These are phyloP conservation scores for Mariannaea elegans DNA, from an alignment of 2,329 filamentous ascomycete genomes.

Conservation along the genomic window DNA sequence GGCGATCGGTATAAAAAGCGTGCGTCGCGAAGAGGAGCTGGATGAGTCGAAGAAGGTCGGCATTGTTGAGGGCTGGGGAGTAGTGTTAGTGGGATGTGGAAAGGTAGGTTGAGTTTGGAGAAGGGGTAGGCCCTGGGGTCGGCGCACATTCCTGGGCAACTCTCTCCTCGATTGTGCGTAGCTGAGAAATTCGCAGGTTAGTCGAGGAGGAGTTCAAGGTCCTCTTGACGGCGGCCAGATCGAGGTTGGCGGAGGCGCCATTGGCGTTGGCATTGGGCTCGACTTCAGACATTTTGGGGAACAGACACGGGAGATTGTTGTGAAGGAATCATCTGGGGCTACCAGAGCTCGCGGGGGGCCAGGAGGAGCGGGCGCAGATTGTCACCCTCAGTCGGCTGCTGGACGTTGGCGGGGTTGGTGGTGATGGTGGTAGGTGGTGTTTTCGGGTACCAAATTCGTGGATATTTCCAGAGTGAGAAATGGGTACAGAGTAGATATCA, in stretches of 20 bases:
- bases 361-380: slow-evolving; percentile 20
- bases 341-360: slow-evolving; percentile 35
- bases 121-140: slow-evolving; percentile 10
- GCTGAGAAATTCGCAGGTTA: slow-evolving; percentile 59
- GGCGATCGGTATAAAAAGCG: slow-evolving; percentile 84
- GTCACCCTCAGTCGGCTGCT: slow-evolving; percentile 14
- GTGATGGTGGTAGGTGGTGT: slow-evolving; percentile 10
- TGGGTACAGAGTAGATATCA: slow-evolving; percentile 28
- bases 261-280: slow-evolving; percentile 59
- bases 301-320: slow-evolving; percentile 29
- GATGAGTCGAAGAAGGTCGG: slow-evolving; percentile 65
- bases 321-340: slow-evolving; percentile 48
- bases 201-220: slow-evolving; percentile 72
- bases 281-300: slow-evolving; percentile 48
- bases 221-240: slow-evolving; percentile 58
- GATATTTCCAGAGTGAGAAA: slow-evolving; percentile 23
- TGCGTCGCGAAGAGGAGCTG: slow-evolving; percentile 87
- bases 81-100: slow-evolving; percentile 28
- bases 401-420: slow-evolving; percentile 4
- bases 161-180: slow-evolving; percentile 66
- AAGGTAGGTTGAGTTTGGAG: neutral
- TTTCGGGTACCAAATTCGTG: slow-evolving; percentile 22
- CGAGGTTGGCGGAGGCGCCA: slow-evolving; percentile 51
- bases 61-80: slow-evolving; percentile 55
- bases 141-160: slow-evolving; percentile 62